Percentiles rank a stretch among this genome's conserved stretches.
Evolutionary conservation across 495 filamentous ascomycete genomes (phyloP).

Genomic region (Penicillium pulvis): DNA sequence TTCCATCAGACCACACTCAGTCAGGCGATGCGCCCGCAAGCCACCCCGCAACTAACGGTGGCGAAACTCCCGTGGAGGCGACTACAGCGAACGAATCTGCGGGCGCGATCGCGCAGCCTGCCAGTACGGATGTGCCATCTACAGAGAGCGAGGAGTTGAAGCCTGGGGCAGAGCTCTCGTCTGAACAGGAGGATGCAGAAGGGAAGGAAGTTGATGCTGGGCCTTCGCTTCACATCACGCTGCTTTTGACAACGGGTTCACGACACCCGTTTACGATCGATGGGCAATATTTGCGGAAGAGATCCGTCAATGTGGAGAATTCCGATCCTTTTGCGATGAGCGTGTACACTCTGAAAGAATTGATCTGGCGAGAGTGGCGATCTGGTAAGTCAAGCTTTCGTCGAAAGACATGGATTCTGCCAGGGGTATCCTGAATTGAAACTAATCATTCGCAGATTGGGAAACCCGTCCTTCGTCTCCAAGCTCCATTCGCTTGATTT

Average conservation of each 20-base stretch:
- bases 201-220: conserved; percentile 49
- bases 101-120: conserved; percentile 17
- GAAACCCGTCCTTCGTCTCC: conserved; percentile 80
- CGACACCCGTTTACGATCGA: conserved; percentile 87
- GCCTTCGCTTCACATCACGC: conserved; percentile 60
- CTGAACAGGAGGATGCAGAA: conserved; percentile 39
- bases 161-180: conserved; percentile 26
- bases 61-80: conserved; percentile 29
- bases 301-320: conserved; percentile 71
- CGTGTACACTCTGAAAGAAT: conserved; percentile 87
- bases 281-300: conserved; percentile 78
- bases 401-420: background rate
- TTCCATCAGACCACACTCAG: conserved; percentile 17
- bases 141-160: conserved; percentile 42
- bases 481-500: conserved; percentile 83
- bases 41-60: conserved; percentile 28
- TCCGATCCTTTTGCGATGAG: conserved; percentile 85
- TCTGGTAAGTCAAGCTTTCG: conserved; percentile 50
- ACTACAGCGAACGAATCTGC: conserved; percentile 21
- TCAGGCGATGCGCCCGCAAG: conserved; percentile 23
- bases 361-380: conserved; percentile 89
- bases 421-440: conserved; percentile 2
- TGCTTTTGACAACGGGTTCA: conserved; percentile 78
- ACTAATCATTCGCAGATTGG: conserved; percentile 62
- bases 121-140: conserved; percentile 21